Conservation (phyloP, 2,329 filamentous ascomycete species). For the Apiospora arundinis region DNA sequence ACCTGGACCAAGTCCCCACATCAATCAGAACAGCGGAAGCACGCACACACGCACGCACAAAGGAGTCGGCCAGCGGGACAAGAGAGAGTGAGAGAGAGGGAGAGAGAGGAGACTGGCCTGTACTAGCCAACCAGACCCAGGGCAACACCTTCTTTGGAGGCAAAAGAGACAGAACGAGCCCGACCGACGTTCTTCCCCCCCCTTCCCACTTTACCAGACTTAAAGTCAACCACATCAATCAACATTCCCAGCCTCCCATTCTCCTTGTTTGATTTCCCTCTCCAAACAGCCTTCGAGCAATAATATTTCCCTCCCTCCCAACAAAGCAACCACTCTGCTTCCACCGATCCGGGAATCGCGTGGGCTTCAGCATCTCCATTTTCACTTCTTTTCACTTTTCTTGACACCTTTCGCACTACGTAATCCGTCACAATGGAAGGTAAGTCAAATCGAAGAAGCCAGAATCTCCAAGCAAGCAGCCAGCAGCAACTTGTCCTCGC, state of each 20-base stretch:
- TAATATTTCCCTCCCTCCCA: constrained; percentile 23
- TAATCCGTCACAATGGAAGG: constrained; percentile 67
- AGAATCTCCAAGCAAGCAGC: not conserved
- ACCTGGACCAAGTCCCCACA: not conserved
- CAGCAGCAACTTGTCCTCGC: constrained; percentile 27
- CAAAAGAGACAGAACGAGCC: constrained; percentile 18
- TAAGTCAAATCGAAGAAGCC: constrained; percentile 53
- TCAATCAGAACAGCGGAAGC: constrained; percentile 18
- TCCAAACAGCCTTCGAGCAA: constrained; percentile 40
- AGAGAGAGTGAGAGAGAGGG: not conserved
- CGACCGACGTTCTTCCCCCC: constrained; percentile 21
- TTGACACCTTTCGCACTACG: constrained; percentile 42
- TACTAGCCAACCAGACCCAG: constrained; percentile 20
- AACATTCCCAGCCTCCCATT: constrained; percentile 37
- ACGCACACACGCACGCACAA: constrained; percentile 14
- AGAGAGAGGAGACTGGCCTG: not conserved
- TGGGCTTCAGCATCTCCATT: constrained; percentile 39
- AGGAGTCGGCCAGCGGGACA: not conserved
- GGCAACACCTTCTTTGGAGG: constrained; percentile 19
- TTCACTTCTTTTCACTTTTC: constrained; percentile 32
- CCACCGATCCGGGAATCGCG: constrained; percentile 44
- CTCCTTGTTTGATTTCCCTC: constrained; percentile 43
- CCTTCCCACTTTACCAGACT: constrained; percentile 32
- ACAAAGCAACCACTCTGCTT: constrained; percentile 37
- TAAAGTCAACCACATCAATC: constrained; percentile 41